Conservation (phyloP, 2,329 filamentous ascomycete genomes). For the Fusarium virguliforme region DNA sequence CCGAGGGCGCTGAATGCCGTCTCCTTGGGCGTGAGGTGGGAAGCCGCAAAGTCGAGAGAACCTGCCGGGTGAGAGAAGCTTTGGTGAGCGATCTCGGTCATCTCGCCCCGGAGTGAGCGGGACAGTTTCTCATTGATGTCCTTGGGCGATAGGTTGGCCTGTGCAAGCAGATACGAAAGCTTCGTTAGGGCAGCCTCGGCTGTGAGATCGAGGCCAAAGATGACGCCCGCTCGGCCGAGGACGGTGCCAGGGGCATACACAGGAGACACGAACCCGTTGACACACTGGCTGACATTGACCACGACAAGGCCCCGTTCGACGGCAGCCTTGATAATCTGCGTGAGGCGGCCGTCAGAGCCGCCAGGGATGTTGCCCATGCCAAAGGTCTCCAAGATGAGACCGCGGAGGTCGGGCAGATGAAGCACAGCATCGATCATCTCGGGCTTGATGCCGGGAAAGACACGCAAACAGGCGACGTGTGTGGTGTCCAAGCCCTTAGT, state of each 20-base stretch:
- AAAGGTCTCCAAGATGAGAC: constrained; percentile 91
- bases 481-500: constrained; percentile 84
- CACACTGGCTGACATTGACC: constrained; percentile 93
- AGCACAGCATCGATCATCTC: constrained; percentile 92
- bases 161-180: constrained; percentile 85
- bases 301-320: constrained; percentile 87
- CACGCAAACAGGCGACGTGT: constrained; percentile 90
- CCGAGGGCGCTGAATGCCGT: constrained; percentile 84
- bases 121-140: constrained; percentile 82
- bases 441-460: constrained; percentile 94
- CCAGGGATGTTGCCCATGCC: constrained; percentile 93
- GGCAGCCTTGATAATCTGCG: constrained; percentile 81
- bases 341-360: constrained; percentile 84
- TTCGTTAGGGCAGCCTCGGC: constrained; percentile 94
- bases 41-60: constrained; percentile 61
- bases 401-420: constrained; percentile 80
- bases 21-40: constrained; percentile 64
- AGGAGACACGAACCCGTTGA: constrained; percentile 81
- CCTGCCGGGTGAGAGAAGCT: constrained; percentile 83
- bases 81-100: constrained; percentile 82
- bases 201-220: constrained; percentile 91
- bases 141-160: constrained; percentile 73
- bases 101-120: constrained; percentile 83
- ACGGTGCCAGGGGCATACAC: constrained; percentile 85
- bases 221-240: constrained; percentile 86